Conservation (phyloP, 352 stramenopile species). For the Phytophthora capsici region DNA sequence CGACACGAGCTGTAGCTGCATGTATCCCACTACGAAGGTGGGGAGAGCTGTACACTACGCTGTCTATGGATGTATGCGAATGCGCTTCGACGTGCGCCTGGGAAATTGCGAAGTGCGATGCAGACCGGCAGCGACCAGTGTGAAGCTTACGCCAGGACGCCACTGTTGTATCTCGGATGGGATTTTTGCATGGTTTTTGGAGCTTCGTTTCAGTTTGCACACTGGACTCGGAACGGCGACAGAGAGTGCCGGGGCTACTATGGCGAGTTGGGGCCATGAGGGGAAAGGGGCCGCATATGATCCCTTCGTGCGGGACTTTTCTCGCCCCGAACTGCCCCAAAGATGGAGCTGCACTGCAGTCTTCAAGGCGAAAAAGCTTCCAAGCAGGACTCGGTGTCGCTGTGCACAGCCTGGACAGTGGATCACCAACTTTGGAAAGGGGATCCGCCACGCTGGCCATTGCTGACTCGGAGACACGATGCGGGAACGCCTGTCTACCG, state of each 20-base stretch:
- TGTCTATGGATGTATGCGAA: background rate
- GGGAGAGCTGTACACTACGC: background rate
- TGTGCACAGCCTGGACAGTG: slow-evolving; percentile 6
- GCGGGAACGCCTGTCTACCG: slow-evolving; percentile 28
- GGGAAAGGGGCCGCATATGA: slow-evolving; percentile 13
- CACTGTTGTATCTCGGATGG: slow-evolving; percentile 43
- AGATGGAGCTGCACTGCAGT: background rate
- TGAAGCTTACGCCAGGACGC: slow-evolving; percentile 35
- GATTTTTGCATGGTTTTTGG: slow-evolving; percentile 45
- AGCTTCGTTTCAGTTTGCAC: slow-evolving; percentile 39
- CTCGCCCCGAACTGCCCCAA: background rate
- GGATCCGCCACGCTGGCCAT: slow-evolving; percentile 19
- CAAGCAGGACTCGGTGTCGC: background rate
- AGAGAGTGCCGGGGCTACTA: slow-evolving; percentile 18
- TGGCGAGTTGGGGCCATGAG: slow-evolving; percentile 7
- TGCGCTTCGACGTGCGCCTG: background rate
- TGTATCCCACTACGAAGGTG: background rate
- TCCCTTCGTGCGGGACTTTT: slow-evolving; percentile 14
- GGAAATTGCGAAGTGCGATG: slow-evolving; percentile 40
- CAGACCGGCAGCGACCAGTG: slow-evolving; percentile 7
- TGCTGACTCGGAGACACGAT: slow-evolving; percentile 15
- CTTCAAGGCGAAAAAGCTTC: background rate
- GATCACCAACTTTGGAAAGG: slow-evolving; percentile 18
- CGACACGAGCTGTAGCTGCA: slow-evolving; percentile 43
- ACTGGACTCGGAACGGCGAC: slow-evolving; percentile 32